Conservation (phyloP, 768 basidiomycete genomes). For the Cytidiella melzeri region DNA sequence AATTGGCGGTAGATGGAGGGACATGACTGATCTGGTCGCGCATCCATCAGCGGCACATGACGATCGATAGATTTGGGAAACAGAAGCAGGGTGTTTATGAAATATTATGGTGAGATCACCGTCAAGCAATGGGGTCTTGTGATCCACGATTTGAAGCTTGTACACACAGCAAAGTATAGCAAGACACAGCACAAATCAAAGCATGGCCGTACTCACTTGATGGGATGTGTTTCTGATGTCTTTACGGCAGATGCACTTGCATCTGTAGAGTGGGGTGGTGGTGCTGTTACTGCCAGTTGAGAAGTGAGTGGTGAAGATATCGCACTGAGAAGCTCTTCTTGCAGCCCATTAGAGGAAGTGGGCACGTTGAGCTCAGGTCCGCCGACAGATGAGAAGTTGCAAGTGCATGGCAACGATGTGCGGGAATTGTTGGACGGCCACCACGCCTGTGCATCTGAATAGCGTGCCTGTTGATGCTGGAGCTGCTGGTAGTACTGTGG, state of each 20-base stretch:
- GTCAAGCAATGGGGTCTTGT: too few species aligned
- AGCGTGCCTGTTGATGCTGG: constrained; percentile 42
- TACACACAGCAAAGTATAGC: too few species aligned
- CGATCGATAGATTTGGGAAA: too few species aligned
- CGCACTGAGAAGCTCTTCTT: constrained; percentile 47
- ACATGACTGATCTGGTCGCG: too few species aligned
- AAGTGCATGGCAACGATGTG: not conserved
- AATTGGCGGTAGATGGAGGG: too few species aligned
- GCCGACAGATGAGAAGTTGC: not conserved
- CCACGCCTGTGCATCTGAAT: constrained; percentile 37
- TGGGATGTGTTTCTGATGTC: constrained; percentile 33
- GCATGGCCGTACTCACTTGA: not conserved
- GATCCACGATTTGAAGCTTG: too few species aligned
- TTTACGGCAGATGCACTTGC: constrained; percentile 87
- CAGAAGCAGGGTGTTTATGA: too few species aligned
- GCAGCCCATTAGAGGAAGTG: constrained; percentile 29
- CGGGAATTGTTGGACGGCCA: constrained; percentile 34
- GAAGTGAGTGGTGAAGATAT: constrained; percentile 40
- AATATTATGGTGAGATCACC: too few species aligned
- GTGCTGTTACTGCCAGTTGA: constrained; percentile 8
- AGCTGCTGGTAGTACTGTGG: constrained; percentile 54
- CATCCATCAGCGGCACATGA: too few species aligned
- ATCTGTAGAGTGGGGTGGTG: constrained; percentile 24
- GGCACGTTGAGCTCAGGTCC: not conserved
- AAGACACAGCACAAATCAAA: too few species aligned